Evolutionary conservation across 352 stramenopile genomes (phyloP).

Genomic region (Pythium periplocum): DNA sequence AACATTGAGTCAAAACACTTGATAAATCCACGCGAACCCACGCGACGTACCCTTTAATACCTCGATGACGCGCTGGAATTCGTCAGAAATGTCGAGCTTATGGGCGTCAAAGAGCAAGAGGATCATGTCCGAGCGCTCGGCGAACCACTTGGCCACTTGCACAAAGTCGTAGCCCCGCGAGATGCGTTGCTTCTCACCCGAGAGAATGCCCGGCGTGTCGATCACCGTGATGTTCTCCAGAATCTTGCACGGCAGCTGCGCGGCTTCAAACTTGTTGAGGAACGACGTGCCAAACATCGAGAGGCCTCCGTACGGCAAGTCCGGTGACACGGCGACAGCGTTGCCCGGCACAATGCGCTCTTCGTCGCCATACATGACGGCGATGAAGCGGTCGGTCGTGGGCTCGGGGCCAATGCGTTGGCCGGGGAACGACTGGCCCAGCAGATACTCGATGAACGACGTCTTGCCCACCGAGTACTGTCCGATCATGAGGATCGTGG

Average conservation of each 20-base stretch:
- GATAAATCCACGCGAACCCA: no score
- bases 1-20: no score
- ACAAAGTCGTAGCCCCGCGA: conserved; percentile 97
- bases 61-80: conserved; percentile 98
- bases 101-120: conserved; percentile 99
- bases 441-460: conserved; percentile 96
- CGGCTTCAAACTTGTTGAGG: conserved; percentile 97
- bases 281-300: conserved; percentile 98
- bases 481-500: conserved; percentile 96
- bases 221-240: conserved; percentile 96
- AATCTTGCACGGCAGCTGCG: conserved; percentile 91
- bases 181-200: conserved; percentile 97
- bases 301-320: conserved; percentile 92
- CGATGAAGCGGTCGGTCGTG: conserved; percentile 97
- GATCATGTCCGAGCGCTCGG: conserved; percentile 96
- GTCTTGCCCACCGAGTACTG: conserved; percentile 99
- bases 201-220: conserved; percentile 98
- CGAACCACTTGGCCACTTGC: conserved; percentile 90
- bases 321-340: conserved; percentile 92
- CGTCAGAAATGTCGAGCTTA: conserved; percentile 99
- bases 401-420: conserved; percentile 97
- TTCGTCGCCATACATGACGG: conserved; percentile 96
- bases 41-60: conserved; percentile 71
- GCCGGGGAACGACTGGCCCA: conserved; percentile 95
- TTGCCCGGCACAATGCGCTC: conserved; percentile 97